Evolutionary conservation across 495 filamentous ascomycete species (phyloP).

Genomic region (Cercophora sp.): DNA sequence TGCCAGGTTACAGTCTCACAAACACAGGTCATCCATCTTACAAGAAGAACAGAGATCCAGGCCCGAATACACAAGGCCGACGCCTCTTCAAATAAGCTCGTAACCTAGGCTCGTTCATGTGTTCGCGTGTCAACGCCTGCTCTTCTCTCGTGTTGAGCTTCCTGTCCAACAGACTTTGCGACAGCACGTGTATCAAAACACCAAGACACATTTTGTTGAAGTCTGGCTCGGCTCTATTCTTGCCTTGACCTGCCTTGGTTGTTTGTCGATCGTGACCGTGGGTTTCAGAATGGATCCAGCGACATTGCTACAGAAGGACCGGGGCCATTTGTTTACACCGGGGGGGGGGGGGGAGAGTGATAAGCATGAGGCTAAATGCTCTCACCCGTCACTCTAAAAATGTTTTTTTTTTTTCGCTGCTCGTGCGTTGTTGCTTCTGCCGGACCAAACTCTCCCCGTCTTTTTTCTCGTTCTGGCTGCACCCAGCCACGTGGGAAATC

Average conservation of each 20-base stretch:
- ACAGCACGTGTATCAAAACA: constrained; percentile 4
- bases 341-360: too few species aligned
- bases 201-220: not conserved
- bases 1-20: too few species aligned
- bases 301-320: not conserved
- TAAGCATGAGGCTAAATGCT: not conserved
- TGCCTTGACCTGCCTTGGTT: too few species aligned
- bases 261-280: too few species aligned
- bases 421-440: too few species aligned
- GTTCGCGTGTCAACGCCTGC: not conserved
- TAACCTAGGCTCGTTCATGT: not conserved
- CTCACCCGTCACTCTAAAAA: too few species aligned
- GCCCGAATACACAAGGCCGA: too few species aligned
- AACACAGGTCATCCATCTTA: too few species aligned
- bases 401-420: too few species aligned
- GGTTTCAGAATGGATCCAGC: too few species aligned
- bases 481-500: not conserved
- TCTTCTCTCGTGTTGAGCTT: constrained; percentile 1
- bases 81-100: too few species aligned
- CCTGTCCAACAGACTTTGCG: not conserved
- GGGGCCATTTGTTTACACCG: constrained; percentile 3
- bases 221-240: not conserved
- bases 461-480: not conserved
- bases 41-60: not conserved
- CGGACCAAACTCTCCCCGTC: not conserved